Evolutionary conservation across 2,329 filamentous ascomycete genomes (phyloP).

Genomic region (Clonostachys sp.): DNA sequence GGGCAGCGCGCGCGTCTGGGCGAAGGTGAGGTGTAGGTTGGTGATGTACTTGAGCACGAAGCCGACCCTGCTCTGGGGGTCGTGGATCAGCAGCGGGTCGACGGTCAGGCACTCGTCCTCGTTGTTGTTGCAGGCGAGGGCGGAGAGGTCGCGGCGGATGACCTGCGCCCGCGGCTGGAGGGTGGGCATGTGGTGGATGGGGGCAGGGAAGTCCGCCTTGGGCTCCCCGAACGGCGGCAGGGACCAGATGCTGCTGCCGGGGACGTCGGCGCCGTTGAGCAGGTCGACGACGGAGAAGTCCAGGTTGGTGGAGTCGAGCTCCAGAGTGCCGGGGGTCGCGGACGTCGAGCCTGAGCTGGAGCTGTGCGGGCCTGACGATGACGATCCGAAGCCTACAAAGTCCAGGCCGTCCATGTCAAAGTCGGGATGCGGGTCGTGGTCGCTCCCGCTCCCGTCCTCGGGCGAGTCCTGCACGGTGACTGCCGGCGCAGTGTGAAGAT

Average conservation of each 20-base stretch:
- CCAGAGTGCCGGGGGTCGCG: conserved; percentile 19
- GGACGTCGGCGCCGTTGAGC: conserved; percentile 8
- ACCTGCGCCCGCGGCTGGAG: conserved; percentile 8
- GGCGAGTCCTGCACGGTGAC: not conserved
- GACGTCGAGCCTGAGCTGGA: conserved; percentile 3
- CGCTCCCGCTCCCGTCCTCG: conserved; percentile 8
- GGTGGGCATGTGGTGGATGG: not conserved
- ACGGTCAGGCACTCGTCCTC: conserved; percentile 12
- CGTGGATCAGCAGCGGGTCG: conserved; percentile 26
- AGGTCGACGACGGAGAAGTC: conserved; percentile 29
- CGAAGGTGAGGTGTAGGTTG: conserved; percentile 24
- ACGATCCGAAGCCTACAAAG: conserved; percentile 19
- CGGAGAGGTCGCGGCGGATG: conserved; percentile 18
- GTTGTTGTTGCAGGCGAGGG: conserved; percentile 8
- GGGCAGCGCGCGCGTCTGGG: conserved; percentile 26
- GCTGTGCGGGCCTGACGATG: too few relatives aligned
- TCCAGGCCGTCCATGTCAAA: conserved; percentile 29
- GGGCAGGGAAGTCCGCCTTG: conserved; percentile 3
- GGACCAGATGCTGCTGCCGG: conserved; percentile 11
- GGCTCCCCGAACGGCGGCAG: conserved; percentile 7
- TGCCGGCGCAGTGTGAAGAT: not conserved
- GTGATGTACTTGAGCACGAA: conserved; percentile 24
- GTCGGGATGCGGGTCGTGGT: conserved; percentile 11
- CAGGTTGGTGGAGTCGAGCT: conserved; percentile 15
- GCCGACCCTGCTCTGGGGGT: conserved; percentile 25